Conservation (phyloP, 2,329 filamentous ascomycete genomes). For the Sclerotinia sclerotiorum region DNA sequence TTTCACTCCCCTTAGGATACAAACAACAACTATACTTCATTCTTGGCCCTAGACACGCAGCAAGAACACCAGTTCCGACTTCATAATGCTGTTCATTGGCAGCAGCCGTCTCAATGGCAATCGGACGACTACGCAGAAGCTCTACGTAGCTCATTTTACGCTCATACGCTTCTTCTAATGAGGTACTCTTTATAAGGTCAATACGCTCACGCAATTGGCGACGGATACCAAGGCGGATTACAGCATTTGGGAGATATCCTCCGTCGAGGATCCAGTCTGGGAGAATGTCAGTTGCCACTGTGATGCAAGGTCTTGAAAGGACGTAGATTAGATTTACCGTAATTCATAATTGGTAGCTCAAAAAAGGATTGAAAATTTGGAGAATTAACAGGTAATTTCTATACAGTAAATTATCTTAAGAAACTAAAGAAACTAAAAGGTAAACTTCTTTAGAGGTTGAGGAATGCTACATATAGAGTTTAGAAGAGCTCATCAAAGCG, state of each 20-base stretch:
- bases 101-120: constrained; percentile 64
- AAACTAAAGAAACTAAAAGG: not conserved
- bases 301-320: not conserved
- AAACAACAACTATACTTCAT: constrained; percentile 73
- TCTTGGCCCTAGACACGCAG: constrained; percentile 60
- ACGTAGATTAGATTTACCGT: constrained; percentile 27
- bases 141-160: constrained; percentile 65
- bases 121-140: constrained; percentile 57
- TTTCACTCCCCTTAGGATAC: constrained; percentile 62
- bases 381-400: not conserved
- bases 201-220: constrained; percentile 64
- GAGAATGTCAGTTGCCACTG: constrained; percentile 21
- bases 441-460: not conserved
- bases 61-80: constrained; percentile 64
- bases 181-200: constrained; percentile 52
- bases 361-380: not conserved
- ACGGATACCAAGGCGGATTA: constrained; percentile 66
- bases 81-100: constrained; percentile 74
- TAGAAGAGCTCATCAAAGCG: constrained; percentile 19
- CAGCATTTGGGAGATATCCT: constrained; percentile 61
- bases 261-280: constrained; percentile 61
- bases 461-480: not conserved
- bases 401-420: not conserved
- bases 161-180: constrained; percentile 53
- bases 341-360: constrained; percentile 32